Conservation (phyloP, 1,139 yeast genomes). For the Candida tropicalis region DNA sequence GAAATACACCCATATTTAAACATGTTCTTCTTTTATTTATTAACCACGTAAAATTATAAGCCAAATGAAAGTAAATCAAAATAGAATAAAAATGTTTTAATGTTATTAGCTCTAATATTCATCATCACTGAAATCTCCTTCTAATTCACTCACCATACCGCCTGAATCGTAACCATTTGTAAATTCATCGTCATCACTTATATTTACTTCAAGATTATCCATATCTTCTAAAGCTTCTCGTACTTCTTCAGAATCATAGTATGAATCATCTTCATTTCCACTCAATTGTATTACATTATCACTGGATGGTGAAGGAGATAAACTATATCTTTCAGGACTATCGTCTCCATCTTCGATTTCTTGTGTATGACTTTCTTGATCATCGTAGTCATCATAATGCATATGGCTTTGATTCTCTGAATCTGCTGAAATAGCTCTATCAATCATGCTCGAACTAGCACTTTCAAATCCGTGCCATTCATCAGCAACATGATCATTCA, state of each 20-base stretch:
- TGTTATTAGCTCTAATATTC: too few relatives aligned
- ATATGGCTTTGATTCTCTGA: slow-evolving; percentile 14
- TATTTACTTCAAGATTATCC: slow-evolving; percentile 5
- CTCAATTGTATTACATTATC: slow-evolving; percentile 7
- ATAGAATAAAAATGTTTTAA: too few relatives aligned
- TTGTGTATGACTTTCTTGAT: slow-evolving; percentile 10
- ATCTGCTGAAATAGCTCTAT: slow-evolving; percentile 4
- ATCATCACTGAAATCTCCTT: slow-evolving; percentile 2
- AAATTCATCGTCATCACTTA: not conserved
- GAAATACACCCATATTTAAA: not conserved
- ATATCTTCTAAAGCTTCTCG: slow-evolving; percentile 21
- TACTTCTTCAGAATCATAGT: slow-evolving; percentile 20
- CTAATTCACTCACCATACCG: slow-evolving; percentile 4
- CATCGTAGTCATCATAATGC: slow-evolving; percentile 16
- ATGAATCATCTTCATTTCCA: slow-evolving; percentile 9
- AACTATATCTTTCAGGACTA: slow-evolving; percentile 1
- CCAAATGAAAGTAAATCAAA: not conserved
- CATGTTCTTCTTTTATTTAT: too few relatives aligned
- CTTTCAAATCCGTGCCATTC: slow-evolving; percentile 19
- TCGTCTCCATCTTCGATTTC: slow-evolving; percentile 12
- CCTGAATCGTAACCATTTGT: not conserved
- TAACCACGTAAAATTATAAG: not conserved
- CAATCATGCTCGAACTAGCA: slow-evolving; percentile 12
- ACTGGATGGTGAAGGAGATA: not conserved
- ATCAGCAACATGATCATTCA: slow-evolving; percentile 3